Conservation (phyloP, 331 rosid species). For the Malus hybrid region DNA sequence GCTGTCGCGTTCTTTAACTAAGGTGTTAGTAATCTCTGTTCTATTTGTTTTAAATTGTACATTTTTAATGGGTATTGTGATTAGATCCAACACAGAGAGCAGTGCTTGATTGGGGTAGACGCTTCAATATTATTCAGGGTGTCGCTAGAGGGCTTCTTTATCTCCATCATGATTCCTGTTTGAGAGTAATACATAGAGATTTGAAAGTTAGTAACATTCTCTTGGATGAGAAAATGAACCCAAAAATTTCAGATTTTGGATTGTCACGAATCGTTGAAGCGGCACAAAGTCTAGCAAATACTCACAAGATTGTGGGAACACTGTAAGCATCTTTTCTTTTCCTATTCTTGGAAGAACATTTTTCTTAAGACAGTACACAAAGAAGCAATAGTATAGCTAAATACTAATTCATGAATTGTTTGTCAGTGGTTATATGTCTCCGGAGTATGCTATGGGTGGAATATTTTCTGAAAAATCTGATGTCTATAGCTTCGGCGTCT, state of each 20-base stretch:
- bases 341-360: background rate
- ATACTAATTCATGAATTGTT: background rate
- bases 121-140: slow-evolving; percentile 33
- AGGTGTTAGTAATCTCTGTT: background rate
- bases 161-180: slow-evolving; percentile 7
- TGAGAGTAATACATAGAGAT: slow-evolving; percentile 29
- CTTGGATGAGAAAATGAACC: slow-evolving; percentile 32
- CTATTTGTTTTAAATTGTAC: background rate
- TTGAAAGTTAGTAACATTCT: slow-evolving; percentile 35
- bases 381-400: background rate
- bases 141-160: slow-evolving; percentile 63
- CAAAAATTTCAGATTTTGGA: slow-evolving; percentile 42
- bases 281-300: slow-evolving; percentile 10
- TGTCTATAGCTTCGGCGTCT: slow-evolving; percentile 29
- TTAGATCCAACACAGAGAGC: background rate
- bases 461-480: slow-evolving; percentile 34
- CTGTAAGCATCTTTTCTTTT: slow-evolving; percentile 12
- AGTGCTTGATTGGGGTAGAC: background rate
- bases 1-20: no score
- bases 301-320: slow-evolving; percentile 31
- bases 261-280: slow-evolving; percentile 30
- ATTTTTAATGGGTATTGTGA: background rate
- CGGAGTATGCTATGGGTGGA: slow-evolving; percentile 34
- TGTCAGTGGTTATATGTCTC: slow-evolving; percentile 33
- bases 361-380: background rate